A percentile compares a stretch with the other conserved stretches of the same genome.
phyloP scores from a whole-genome alignment of 2,329 filamentous ascomycete genomes.

The Microsporum canis region DNA sequence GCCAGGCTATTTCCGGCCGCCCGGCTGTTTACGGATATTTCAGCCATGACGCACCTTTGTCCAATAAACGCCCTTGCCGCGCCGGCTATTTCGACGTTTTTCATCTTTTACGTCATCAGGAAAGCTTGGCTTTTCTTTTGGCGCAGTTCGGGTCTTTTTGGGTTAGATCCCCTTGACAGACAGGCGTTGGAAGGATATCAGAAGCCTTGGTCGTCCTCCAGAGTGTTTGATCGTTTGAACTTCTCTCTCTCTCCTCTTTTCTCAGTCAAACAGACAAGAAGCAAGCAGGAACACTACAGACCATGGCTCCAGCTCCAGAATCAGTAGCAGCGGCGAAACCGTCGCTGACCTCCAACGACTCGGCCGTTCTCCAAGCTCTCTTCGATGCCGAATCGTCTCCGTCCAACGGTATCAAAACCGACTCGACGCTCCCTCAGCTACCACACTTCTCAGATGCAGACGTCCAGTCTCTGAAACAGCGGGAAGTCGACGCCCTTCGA shows the following conservation, averaged over 20 bases:
- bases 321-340: constrained; percentile 13
- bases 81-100: constrained; percentile 1
- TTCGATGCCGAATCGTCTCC: constrained; percentile 37
- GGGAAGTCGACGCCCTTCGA: constrained; percentile 32
- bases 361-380: constrained; percentile 36
- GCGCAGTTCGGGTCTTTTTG: not conserved
- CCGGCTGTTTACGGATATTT: constrained; percentile 11
- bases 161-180: not conserved
- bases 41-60: not conserved
- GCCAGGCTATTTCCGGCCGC: constrained; percentile 7
- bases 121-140: not conserved
- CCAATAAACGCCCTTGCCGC: constrained; percentile 10
- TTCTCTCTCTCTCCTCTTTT: not conserved
- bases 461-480: constrained; percentile 29
- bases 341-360: constrained; percentile 33
- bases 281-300: not conserved
- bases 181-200: not conserved
- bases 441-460: constrained; percentile 29
- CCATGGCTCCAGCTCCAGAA: constrained; percentile 11
- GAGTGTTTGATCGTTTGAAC: not conserved
- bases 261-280: not conserved
- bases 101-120: not conserved
- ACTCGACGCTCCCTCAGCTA: constrained; percentile 30
- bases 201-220: not conserved
- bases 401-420: constrained; percentile 26